These are phyloP conservation scores for Cryptosporidium xiaoi DNA, from an alignment of 169 alveolate genomes.

Conservation along the genomic window DNA sequence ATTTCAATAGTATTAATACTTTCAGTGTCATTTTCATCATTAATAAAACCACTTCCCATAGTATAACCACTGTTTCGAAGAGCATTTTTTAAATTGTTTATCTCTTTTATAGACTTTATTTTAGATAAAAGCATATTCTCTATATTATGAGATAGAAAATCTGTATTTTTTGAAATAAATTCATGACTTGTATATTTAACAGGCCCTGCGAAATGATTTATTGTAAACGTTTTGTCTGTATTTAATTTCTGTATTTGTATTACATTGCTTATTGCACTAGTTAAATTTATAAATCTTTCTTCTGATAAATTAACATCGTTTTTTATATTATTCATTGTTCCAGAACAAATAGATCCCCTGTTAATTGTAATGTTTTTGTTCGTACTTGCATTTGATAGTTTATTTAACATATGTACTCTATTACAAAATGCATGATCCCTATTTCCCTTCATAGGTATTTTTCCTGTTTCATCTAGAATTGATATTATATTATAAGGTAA, in stretches of 20 bases:
- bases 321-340: neutral
- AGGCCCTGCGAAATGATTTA: slow-evolving; percentile 80
- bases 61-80: slow-evolving; percentile 1
- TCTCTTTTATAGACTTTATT: slow-evolving; percentile 18
- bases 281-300: neutral
- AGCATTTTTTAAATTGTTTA: slow-evolving; percentile 4
- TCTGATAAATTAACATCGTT: neutral
- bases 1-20: neutral
- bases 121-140: slow-evolving; percentile 51
- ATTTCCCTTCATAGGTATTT: slow-evolving; percentile 68
- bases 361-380: slow-evolving; percentile 23
- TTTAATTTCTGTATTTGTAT: slow-evolving; percentile 50
- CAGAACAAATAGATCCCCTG: slow-evolving; percentile 14
- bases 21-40: neutral
- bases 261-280: slow-evolving; percentile 17
- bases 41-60: neutral
- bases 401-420: slow-evolving; percentile 40
- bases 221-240: slow-evolving; percentile 77
- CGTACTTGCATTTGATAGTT: neutral
- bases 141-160: slow-evolving; percentile 77
- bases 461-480: slow-evolving; percentile 69
- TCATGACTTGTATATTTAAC: slow-evolving; percentile 77
- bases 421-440: slow-evolving; percentile 66
- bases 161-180: slow-evolving; percentile 78
- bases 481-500: slow-evolving; percentile 59